A percentile compares a stretch with the other conserved stretches of the same genome.
phyloP scores from a whole-genome alignment of 78 protist genomes.

The Emiliania huxleyi region DNA sequence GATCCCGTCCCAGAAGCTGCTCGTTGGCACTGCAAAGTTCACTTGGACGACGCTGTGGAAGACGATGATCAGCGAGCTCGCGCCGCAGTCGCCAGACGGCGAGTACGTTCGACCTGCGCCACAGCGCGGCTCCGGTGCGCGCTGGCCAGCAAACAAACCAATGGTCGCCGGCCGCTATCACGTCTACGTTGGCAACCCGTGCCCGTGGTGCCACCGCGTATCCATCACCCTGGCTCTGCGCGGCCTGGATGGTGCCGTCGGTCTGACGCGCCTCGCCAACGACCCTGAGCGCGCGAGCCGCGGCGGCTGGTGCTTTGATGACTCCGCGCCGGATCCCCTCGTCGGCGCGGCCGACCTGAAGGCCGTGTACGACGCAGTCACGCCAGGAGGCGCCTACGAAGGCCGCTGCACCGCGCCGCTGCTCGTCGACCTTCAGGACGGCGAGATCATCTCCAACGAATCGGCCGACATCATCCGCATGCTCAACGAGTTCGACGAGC shows the following conservation, averaged over 20 bases:
- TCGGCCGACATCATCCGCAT: slow-evolving; percentile 76
- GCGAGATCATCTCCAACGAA: slow-evolving; percentile 83
- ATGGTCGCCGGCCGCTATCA: slow-evolving; percentile 69
- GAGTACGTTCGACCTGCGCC: neutral
- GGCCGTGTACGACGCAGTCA: neutral
- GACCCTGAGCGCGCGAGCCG: neutral
- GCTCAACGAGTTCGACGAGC: slow-evolving; percentile 45
- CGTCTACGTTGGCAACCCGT: slow-evolving; percentile 66
- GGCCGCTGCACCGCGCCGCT: slow-evolving; percentile 79
- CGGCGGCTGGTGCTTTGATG: neutral
- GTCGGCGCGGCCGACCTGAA: neutral
- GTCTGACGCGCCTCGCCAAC: neutral
- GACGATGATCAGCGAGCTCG: neutral
- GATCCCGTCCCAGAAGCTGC: neutral
- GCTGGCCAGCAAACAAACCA: slow-evolving; percentile 37
- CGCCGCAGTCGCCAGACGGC: neutral
- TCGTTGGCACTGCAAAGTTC: neutral
- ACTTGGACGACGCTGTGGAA: neutral
- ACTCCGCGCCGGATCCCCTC: neutral
- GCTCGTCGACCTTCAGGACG: slow-evolving; percentile 69
- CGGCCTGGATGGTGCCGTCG: neutral
- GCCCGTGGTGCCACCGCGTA: slow-evolving; percentile 71
- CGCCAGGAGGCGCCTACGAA: neutral
- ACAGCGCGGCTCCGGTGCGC: neutral
- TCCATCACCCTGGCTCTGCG: neutral